Evolutionary conservation across 2,329 filamentous ascomycete genomes (phyloP).

Genomic region (Xylariaceae sp.): DNA sequence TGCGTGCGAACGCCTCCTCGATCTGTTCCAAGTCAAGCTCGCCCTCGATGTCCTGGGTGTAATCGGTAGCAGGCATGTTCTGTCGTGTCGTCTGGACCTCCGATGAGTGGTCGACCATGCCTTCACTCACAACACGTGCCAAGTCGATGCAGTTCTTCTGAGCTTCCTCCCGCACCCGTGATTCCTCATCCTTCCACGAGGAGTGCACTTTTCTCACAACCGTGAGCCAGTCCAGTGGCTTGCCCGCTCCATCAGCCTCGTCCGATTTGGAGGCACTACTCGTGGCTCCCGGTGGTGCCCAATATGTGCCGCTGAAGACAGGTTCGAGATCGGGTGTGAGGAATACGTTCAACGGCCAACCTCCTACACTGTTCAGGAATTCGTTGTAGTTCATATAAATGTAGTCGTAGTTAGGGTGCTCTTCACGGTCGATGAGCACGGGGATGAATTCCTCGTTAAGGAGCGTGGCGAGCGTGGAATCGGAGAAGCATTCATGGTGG

Average conservation of each 20-base stretch:
- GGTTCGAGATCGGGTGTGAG: conserved; percentile 88
- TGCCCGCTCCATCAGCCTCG: conserved; percentile 44
- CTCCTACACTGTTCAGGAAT: conserved; percentile 81
- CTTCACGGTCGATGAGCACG: conserved; percentile 88
- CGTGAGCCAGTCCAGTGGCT: conserved; percentile 72
- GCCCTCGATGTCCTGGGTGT: conserved; percentile 52
- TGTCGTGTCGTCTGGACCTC: conserved; percentile 4
- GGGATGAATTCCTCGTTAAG: conserved; percentile 87
- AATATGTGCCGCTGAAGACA: conserved; percentile 94
- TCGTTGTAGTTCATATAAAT: conserved; percentile 99
- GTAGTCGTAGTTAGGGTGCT: conserved; percentile 86
- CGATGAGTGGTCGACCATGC: conserved; percentile 37
- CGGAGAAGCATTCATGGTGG: conserved; percentile 85
- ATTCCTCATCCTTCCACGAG: conserved; percentile 77
- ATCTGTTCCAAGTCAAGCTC: conserved; percentile 79
- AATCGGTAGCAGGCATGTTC: conserved; percentile 15
- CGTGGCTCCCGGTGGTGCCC: conserved; percentile 70
- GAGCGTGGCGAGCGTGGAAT: conserved; percentile 70
- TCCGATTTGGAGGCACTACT: conserved; percentile 34
- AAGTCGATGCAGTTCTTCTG: conserved; percentile 76
- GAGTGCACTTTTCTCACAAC: conserved; percentile 73
- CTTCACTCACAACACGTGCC: conserved; percentile 82
- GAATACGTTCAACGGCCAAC: conserved; percentile 97
- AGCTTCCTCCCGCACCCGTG: conserved; percentile 76
- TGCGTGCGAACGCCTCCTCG: conserved; percentile 82